These are phyloP conservation scores for Elaeis oleifera DNA, from an alignment of 202 grass and related monocot species.

Conservation along the genomic window DNA sequence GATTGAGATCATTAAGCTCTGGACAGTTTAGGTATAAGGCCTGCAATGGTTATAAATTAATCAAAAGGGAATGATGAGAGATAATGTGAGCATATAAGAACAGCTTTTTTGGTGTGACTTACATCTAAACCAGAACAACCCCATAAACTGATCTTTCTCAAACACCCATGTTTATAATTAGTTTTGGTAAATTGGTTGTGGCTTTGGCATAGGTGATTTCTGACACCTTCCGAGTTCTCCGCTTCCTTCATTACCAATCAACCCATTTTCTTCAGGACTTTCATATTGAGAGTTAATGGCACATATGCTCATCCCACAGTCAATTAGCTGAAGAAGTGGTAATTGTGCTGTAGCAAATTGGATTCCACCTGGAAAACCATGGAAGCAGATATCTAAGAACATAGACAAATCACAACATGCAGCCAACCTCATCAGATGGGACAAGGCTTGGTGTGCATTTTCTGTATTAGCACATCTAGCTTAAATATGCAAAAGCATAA, in stretches of 20 bases:
- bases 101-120: conserved; percentile 16
- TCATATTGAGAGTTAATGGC: conserved; percentile 17
- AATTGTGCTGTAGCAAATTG: conserved; percentile 58
- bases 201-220: conserved; percentile 20
- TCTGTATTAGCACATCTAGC: too few species aligned
- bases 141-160: conserved; percentile 89
- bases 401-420: conserved; percentile 2
- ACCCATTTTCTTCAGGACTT: conserved; percentile 28
- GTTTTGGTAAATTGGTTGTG: conserved; percentile 42
- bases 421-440: too few species aligned
- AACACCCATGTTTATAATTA: conserved; percentile 60
- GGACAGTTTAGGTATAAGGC: conserved; percentile 81
- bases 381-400: neutral
- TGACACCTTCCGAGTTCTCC: conserved; percentile 38
- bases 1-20: conserved; percentile 86
- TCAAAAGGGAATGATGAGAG: neutral
- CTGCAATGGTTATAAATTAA: conserved; percentile 29
- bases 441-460: too few species aligned
- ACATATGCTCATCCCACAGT: conserved; percentile 71
- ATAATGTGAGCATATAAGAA: neutral
- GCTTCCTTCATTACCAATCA: conserved; percentile 27
- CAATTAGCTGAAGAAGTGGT: conserved; percentile 70
- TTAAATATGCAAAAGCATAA: neutral
- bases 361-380: conserved; percentile 46
- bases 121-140: conserved; percentile 77